Evolutionary conservation across 768 basidiomycete genomes (phyloP), one percentile per base, ranked within the genome.

Genomic region (Tricholoma sp.): DNA sequence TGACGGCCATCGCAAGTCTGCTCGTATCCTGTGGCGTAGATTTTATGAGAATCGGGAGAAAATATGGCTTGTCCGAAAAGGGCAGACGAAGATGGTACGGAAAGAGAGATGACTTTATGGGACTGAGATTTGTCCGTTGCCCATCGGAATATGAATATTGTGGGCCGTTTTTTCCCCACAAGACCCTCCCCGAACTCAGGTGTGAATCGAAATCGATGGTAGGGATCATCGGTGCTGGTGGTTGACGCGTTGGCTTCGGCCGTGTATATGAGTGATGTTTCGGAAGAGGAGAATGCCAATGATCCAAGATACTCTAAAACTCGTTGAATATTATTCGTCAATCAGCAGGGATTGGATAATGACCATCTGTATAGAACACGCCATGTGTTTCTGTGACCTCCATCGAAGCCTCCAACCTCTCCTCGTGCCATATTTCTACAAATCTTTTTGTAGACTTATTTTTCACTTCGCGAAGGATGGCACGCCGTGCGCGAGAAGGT

Each of bases 151-250:
- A 88, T 50, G 63, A 84, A 89, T 6, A 82, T 66, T 0, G 71
- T 70, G 1, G 88, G 84, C 4, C 72, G 68, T 56, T 75, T 79
- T 64, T 78, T 83, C 4, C 77, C 79, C 4, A 66, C 65, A n/a
- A 86, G 64, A 5, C 77, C 76, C 67, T 91, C 88, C 0, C 88
- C 89, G 57, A 87, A 82, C 45, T 79, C 74, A 4, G 87, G 85
- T 1, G 63, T 71, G 65, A 78, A 89, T 24, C 74, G 69, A 59
- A 83, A 88, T 53, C 80, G 80, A 17, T 67, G 65, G 55, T 70
- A 76, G 2, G 72, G 70, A 59, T 75, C 71, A 1, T 65, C 55
- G 33, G 18, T 53, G 12, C 68, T 56, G 9, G 58, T 67, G 41
- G 47, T 60, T 4, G 70, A 69, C 9, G 54, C 59, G 13, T 80